Conservation (phyloP, 1,139 yeast genomes). For the Torulaspora globosa region DNA sequence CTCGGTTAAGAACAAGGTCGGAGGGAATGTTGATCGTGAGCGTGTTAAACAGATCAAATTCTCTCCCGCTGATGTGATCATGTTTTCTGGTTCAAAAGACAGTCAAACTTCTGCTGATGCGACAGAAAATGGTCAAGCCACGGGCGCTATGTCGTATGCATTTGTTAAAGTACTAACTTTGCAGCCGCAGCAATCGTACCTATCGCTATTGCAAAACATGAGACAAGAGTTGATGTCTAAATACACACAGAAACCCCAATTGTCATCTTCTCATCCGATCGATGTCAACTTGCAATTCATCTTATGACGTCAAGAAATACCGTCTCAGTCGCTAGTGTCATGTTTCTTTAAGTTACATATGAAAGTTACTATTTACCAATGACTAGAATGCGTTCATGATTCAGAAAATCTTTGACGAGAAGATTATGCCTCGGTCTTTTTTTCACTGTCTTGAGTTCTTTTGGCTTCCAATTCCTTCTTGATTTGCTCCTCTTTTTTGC, state of each 20-base stretch:
- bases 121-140: constrained; percentile 65
- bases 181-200: constrained; percentile 69
- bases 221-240: constrained; percentile 62
- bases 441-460: constrained; percentile 31
- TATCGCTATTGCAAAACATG: constrained; percentile 76
- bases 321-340: constrained; percentile 1
- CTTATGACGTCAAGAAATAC: constrained; percentile 8
- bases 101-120: constrained; percentile 80
- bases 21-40: constrained; percentile 40
- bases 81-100: constrained; percentile 88
- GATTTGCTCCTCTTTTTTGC: constrained; percentile 39
- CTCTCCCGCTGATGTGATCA: constrained; percentile 83
- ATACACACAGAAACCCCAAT: constrained; percentile 86
- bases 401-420: background rate
- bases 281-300: constrained; percentile 69
- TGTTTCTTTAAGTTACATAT: constrained; percentile 4
- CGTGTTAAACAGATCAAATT: constrained; percentile 55
- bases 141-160: constrained; percentile 96
- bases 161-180: constrained; percentile 66
- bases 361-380: constrained; percentile 3
- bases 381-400: constrained; percentile 1
- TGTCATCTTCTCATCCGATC: constrained; percentile 78
- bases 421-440: constrained; percentile 9
- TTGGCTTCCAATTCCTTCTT: constrained; percentile 39
- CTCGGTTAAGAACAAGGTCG: constrained; percentile 38